Evolutionary conservation across 1,139 yeast genomes (phyloP).

Genomic region (Hemisphaericaspora subhashii): DNA sequence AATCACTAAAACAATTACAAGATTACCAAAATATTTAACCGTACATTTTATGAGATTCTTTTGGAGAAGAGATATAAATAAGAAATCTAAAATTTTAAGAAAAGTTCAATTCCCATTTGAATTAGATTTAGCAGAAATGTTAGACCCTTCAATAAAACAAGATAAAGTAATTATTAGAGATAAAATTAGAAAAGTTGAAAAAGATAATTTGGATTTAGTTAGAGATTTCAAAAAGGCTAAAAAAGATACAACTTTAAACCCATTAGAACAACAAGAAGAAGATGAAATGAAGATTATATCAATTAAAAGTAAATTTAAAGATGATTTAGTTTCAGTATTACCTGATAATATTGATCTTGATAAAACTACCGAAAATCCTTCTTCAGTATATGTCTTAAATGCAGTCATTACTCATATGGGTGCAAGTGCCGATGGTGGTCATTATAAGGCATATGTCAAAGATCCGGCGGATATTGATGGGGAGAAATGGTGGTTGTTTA

Average conservation of each 20-base stretch:
- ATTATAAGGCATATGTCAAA: conserved; percentile 85
- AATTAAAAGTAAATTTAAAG: conserved; percentile 45
- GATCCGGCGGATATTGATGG: conserved; percentile 66
- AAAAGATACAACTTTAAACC: conserved; percentile 38
- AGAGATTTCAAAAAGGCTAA: conserved; percentile 77
- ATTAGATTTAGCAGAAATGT: conserved; percentile 81
- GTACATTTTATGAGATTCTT: conserved; percentile 92
- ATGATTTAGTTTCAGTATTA: conserved; percentile 41
- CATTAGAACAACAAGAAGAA: conserved; percentile 45
- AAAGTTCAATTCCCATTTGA: conserved; percentile 94
- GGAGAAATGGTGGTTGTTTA: conserved; percentile 88
- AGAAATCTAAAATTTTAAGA: conserved; percentile 89
- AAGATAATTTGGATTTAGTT: conserved; percentile 68
- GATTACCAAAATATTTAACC: conserved; percentile 84
- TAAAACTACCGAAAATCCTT: conserved; percentile 72
- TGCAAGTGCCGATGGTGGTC: conserved; percentile 95
- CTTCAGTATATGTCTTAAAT: conserved; percentile 78
- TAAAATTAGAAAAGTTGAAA: conserved; percentile 71
- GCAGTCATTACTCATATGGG: conserved; percentile 94
- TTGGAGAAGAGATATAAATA: conserved; percentile 91
- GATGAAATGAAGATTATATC: conserved; percentile 48
- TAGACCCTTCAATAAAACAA: conserved; percentile 70
- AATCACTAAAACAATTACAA: conserved; percentile 65
- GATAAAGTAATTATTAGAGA: conserved; percentile 76
- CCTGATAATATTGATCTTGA: conserved; percentile 33